Conservation (phyloP, 2,329 filamentous ascomycete genomes). For the Sporothrix euskadiensis region DNA sequence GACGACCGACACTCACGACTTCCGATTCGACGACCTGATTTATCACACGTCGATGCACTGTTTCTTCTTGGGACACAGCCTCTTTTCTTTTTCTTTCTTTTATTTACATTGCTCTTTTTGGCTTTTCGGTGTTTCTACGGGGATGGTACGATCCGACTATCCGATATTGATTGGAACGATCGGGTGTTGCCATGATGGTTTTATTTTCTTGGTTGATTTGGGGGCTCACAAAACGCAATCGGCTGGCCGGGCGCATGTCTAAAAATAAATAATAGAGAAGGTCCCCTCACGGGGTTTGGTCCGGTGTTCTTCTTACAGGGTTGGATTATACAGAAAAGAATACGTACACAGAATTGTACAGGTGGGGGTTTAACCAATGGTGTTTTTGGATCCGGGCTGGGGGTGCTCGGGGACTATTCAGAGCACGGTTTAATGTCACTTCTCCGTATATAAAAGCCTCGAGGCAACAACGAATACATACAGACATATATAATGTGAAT, state of each 20-base stretch:
- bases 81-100: neutral
- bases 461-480: neutral
- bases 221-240: neutral
- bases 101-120: neutral
- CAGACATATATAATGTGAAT: conserved; percentile 5
- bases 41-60: neutral
- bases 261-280: conserved; percentile 20
- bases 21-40: neutral
- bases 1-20: neutral
- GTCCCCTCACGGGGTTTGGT: conserved; percentile 26
- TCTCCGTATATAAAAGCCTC: neutral
- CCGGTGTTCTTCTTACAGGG: neutral
- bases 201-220: neutral
- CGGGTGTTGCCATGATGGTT: neutral
- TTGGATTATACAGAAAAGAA: neutral
- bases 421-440: neutral
- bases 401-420: neutral
- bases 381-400: neutral
- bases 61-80: neutral
- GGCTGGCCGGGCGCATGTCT: conserved; percentile 18
- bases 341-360: neutral
- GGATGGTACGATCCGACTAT: neutral
- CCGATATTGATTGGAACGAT: neutral
- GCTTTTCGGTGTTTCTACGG: neutral
- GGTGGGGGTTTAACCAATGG: neutral